phyloP scores from a whole-genome alignment of 1,139 yeast genomes.

The Yamadazyma songkhlaensis region DNA sequence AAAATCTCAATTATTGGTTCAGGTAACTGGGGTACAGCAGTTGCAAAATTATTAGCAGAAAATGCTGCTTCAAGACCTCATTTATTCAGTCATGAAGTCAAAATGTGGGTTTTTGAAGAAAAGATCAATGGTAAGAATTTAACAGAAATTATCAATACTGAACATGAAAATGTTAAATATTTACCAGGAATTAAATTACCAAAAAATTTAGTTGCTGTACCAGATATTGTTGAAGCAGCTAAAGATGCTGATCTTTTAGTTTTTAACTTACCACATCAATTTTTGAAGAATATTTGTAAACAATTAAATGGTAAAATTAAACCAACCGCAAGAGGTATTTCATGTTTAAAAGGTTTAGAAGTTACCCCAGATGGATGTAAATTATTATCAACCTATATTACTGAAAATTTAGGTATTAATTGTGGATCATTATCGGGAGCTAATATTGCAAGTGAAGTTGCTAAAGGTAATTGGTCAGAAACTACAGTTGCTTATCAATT shows the following conservation, averaged over 20 bases:
- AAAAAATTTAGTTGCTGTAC: slow-evolving; percentile 39
- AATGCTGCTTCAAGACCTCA: slow-evolving; percentile 40
- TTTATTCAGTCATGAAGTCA: slow-evolving; percentile 35
- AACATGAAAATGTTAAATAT: slow-evolving; percentile 46
- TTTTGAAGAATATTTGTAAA: slow-evolving; percentile 37
- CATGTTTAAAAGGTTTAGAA: slow-evolving; percentile 49
- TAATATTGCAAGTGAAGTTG: slow-evolving; percentile 48
- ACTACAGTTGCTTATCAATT: slow-evolving; percentile 45
- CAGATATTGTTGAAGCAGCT: slow-evolving; percentile 37
- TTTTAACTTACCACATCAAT: slow-evolving; percentile 50
- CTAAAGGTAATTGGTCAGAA: slow-evolving; percentile 48
- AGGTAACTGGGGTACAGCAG: slow-evolving; percentile 52
- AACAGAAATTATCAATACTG: slow-evolving; percentile 42
- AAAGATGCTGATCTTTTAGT: slow-evolving; percentile 44
- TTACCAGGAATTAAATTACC: slow-evolving; percentile 46
- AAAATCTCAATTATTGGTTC: slow-evolving; percentile 45
- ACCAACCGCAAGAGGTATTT: slow-evolving; percentile 41
- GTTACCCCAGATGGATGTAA: slow-evolving; percentile 45
- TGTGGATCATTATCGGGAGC: slow-evolving; percentile 52
- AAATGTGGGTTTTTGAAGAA: slow-evolving; percentile 51
- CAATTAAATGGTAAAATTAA: slow-evolving; percentile 39
- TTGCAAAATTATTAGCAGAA: slow-evolving; percentile 47
- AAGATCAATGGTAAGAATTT: slow-evolving; percentile 40
- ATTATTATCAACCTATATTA: slow-evolving; percentile 40
- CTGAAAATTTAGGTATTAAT: slow-evolving; percentile 41